Evolutionary conservation across 1,284 basidiomycete genomes (phyloP).

Genomic region (Leccinum subrobustum): DNA sequence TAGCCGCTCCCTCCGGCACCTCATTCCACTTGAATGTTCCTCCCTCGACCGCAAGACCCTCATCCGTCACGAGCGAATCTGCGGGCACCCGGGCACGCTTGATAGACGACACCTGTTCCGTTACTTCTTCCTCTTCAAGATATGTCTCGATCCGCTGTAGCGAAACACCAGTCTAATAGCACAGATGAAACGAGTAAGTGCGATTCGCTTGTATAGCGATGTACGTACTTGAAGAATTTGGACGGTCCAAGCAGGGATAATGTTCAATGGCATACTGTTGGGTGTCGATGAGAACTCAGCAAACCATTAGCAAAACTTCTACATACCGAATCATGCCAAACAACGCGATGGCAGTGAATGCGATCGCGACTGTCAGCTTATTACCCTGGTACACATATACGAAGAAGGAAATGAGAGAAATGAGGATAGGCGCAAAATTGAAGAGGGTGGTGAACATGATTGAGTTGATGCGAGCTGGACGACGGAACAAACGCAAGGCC

Average conservation of each 20-base stretch:
- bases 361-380: constrained; percentile 60
- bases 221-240: constrained; percentile 28
- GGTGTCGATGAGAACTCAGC: neutral
- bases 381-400: constrained; percentile 63
- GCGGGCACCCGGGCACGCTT: constrained; percentile 38
- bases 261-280: constrained; percentile 59
- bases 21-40: constrained; percentile 65
- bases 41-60: constrained; percentile 52
- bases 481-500: neutral
- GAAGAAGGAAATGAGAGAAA: constrained; percentile 70
- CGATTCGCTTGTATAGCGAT: neutral
- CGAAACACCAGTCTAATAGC: constrained; percentile 63
- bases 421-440: constrained; percentile 63
- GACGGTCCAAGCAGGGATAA: constrained; percentile 68
- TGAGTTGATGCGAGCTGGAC: constrained; percentile 59
- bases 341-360: constrained; percentile 75
- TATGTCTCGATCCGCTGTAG: constrained; percentile 81
- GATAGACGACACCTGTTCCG: constrained; percentile 65
- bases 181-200: neutral
- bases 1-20: constrained; percentile 26
- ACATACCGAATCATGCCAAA: constrained; percentile 67
- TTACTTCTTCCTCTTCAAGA: constrained; percentile 81
- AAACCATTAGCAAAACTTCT: neutral
- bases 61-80: constrained; percentile 24
- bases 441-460: constrained; percentile 65